A percentile compares a stretch with the other conserved stretches of the same genome.
Evolutionary conservation across 1,139 yeast genomes (phyloP).

Genomic region (Torulaspora globosa): DNA sequence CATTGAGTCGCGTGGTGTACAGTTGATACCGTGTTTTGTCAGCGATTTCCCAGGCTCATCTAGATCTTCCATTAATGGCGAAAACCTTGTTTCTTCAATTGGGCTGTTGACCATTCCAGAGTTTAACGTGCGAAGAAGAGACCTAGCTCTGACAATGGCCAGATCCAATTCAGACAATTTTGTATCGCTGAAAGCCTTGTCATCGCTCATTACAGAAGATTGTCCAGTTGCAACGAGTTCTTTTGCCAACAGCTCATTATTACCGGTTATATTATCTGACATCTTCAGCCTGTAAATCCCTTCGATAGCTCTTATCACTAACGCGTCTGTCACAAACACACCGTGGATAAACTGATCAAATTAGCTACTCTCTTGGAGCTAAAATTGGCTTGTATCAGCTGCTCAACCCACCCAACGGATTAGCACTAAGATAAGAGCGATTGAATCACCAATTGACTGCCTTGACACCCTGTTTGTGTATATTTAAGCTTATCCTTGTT

Average conservation of each 20-base stretch:
- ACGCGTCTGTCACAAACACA: slow-evolving; percentile 1
- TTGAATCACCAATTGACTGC: not conserved
- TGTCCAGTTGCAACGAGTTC: slow-evolving; percentile 6
- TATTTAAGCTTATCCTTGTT: not conserved
- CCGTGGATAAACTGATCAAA: not conserved
- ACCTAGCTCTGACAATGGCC: slow-evolving; percentile 12
- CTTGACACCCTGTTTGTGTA: not conserved
- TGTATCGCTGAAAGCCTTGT: slow-evolving; percentile 5
- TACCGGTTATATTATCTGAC: slow-evolving; percentile 1
- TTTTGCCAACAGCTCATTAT: slow-evolving; percentile 2
- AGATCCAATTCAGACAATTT: slow-evolving; percentile 7
- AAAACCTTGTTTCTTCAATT: slow-evolving; percentile 7
- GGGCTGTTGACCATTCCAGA: slow-evolving; percentile 10
- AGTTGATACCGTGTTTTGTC: not conserved
- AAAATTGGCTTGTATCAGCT: not conserved
- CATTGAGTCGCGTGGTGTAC: slow-evolving; percentile 1
- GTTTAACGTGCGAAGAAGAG: slow-evolving; percentile 10
- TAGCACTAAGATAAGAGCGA: not conserved
- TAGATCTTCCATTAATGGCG: not conserved
- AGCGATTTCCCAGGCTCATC: not conserved
- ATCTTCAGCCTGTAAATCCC: not conserved
- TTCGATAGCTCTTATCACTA: not conserved
- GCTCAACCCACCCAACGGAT: not conserved
- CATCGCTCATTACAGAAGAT: slow-evolving; percentile 8
- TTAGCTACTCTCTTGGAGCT: not conserved